These are phyloP conservation scores for Entonaema liquescens DNA, from an alignment of 495 filamentous ascomycete genomes.

Conservation along the genomic window DNA sequence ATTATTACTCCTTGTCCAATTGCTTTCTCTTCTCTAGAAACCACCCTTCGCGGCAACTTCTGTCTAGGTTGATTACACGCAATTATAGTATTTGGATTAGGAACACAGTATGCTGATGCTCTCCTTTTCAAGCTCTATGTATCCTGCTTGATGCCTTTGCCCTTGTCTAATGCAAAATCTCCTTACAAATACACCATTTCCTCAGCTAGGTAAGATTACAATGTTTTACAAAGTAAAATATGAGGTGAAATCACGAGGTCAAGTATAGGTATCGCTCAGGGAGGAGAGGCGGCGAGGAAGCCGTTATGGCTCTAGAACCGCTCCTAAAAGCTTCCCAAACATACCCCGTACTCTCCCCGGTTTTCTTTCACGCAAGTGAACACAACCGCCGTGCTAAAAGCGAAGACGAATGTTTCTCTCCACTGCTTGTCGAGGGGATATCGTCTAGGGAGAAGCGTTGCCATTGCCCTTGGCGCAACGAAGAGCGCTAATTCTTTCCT, in stretches of 20 bases:
- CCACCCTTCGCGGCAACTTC: not conserved
- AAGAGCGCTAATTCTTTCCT: conserved; percentile 85
- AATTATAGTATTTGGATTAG: not conserved
- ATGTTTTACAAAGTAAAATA: not conserved
- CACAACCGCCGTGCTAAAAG: conserved; percentile 76
- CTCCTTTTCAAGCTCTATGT: conserved; percentile 8
- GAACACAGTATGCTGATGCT: not conserved
- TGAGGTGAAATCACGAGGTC: too few species aligned
- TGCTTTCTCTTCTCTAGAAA: not conserved
- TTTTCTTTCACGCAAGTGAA: conserved; percentile 75
- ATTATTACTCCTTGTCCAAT: too few species aligned
- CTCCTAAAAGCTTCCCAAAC: conserved; percentile 69
- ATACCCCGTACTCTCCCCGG: conserved; percentile 75
- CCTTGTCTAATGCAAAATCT: conserved; percentile 8
- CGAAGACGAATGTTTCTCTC: conserved; percentile 79
- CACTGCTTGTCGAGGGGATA: conserved; percentile 76
- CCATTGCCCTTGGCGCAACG: conserved; percentile 83
- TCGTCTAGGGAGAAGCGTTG: conserved; percentile 76
- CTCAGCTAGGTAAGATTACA: not conserved
- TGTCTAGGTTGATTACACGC: not conserved
- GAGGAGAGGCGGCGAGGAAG: not conserved
- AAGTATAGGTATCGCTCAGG: too few species aligned
- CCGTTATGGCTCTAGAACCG: conserved; percentile 56
- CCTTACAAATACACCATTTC: not conserved
- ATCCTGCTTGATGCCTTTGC: conserved; percentile 11